Percentiles rank a stretch among this genome's conserved stretches.
phyloP scores from a whole-genome alignment of 1,284 basidiomycete species.

The Irpex lacteus region DNA sequence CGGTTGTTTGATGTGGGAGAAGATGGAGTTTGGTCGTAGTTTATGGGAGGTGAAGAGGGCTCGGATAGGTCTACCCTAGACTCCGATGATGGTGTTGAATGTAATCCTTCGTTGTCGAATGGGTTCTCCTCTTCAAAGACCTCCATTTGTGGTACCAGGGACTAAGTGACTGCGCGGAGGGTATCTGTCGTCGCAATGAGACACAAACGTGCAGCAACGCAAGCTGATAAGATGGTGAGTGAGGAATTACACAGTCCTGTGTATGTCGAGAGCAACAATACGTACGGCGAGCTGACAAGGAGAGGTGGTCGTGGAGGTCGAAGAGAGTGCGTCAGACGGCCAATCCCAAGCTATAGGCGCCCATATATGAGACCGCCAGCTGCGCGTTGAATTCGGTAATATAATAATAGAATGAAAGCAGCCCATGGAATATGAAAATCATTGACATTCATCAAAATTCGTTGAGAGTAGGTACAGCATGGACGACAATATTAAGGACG shows the following conservation, averaged over 20 bases:
- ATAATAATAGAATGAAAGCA: too few relatives aligned
- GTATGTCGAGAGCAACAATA: too few relatives aligned
- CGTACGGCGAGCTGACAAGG: background rate
- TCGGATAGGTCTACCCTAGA: constrained; percentile 62
- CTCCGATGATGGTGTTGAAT: constrained; percentile 64
- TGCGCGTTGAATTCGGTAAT: too few relatives aligned
- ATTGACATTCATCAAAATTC: background rate
- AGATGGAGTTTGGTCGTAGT: constrained; percentile 33
- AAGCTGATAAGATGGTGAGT: too few relatives aligned
- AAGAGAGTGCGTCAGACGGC: background rate
- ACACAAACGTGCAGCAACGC: too few relatives aligned
- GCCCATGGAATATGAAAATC: background rate
- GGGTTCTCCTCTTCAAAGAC: constrained; percentile 78
- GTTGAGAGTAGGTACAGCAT: background rate
- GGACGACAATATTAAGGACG: background rate
- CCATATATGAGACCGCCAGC: background rate
- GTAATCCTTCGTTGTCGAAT: constrained; percentile 63
- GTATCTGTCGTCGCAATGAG: background rate
- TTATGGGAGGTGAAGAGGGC: constrained; percentile 55
- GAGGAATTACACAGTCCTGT: too few relatives aligned
- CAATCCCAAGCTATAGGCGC: background rate
- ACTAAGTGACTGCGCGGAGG: background rate
- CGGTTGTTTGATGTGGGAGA: constrained; percentile 38
- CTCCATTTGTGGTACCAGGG: constrained; percentile 44
- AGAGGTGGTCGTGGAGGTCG: background rate